Conservation (phyloP, 2,329 filamentous ascomycete species). For the Aureobasidium sp. region DNA sequence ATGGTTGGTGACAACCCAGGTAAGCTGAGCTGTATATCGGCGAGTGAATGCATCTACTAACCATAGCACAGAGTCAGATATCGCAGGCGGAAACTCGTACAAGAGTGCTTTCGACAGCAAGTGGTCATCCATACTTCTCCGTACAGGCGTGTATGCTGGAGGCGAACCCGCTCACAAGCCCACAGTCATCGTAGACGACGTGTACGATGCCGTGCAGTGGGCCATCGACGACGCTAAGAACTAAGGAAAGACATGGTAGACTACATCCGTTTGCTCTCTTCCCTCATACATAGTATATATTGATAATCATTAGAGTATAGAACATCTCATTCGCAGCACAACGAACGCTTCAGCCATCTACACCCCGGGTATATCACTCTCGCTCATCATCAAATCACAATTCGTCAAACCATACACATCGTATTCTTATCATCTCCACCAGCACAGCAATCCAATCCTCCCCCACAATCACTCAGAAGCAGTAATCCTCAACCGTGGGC, state of each 20-base stretch:
- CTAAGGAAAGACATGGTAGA: background rate
- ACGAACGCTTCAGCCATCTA: background rate
- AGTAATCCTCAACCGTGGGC: background rate
- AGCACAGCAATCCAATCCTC: background rate
- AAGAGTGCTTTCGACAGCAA: constrained; percentile 56
- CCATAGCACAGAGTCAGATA: constrained; percentile 74
- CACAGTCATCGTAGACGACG: constrained; percentile 61
- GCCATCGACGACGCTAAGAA: constrained; percentile 52
- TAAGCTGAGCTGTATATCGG: constrained; percentile 1
- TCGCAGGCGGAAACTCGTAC: constrained; percentile 75
- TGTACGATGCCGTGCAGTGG: constrained; percentile 69
- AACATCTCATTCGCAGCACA: background rate
- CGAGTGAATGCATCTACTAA: background rate
- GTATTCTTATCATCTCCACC: background rate
- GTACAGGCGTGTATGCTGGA: constrained; percentile 66
- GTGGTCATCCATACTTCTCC: constrained; percentile 71
- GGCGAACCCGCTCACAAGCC: constrained; percentile 54
- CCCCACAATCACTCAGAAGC: background rate
- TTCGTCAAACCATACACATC: background rate
- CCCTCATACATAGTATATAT: background rate
- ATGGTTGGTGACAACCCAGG: constrained; percentile 69
- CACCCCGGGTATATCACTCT: background rate
- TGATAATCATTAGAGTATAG: background rate
- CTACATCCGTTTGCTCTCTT: background rate
- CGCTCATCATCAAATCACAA: background rate